Percentiles rank a stretch among this genome's conserved stretches.
Evolutionary conservation across 495 filamentous ascomycete species (phyloP).

Genomic region (Neurospora discreta): DNA sequence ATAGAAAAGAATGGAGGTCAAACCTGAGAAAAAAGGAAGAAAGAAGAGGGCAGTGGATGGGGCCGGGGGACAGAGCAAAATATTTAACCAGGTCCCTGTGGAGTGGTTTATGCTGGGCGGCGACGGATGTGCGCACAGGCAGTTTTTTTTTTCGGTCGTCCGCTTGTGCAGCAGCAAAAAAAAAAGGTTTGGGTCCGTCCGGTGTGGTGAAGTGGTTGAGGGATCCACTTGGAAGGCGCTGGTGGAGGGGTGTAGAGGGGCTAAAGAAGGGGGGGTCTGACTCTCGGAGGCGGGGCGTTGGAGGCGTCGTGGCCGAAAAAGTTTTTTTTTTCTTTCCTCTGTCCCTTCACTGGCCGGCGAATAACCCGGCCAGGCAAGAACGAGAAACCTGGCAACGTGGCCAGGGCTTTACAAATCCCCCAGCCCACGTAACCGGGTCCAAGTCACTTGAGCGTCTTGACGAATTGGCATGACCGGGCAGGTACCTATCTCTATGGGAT

Average conservation of each 20-base stretch:
- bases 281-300: not conserved
- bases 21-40: conserved; percentile 12
- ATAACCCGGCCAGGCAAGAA: not conserved
- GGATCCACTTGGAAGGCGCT: conserved; percentile 4
- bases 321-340: conserved; percentile 11
- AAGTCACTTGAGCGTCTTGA: not conserved
- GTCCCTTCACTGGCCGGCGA: not conserved
- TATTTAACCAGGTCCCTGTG: conserved; percentile 13
- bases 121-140: conserved; percentile 12
- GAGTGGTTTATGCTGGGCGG: not conserved
- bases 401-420: not conserved
- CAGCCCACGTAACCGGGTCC: not conserved
- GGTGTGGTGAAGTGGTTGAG: not conserved
- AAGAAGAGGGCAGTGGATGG: conserved; percentile 4
- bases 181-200: conserved; percentile 2
- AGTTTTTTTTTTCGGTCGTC: not conserved
- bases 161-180: not conserved
- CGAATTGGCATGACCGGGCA: not conserved
- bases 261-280: not conserved
- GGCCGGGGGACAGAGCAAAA: conserved; percentile 8
- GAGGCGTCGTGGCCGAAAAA: conserved; percentile 15
- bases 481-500: no score
- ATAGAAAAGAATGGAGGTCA: conserved; percentile 14
- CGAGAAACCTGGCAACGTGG: not conserved
- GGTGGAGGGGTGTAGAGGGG: conserved; percentile 10